These are phyloP conservation scores for Gnomoniopsis sp. DNA, from an alignment of 2,329 filamentous ascomycete species.

Conservation along the genomic window DNA sequence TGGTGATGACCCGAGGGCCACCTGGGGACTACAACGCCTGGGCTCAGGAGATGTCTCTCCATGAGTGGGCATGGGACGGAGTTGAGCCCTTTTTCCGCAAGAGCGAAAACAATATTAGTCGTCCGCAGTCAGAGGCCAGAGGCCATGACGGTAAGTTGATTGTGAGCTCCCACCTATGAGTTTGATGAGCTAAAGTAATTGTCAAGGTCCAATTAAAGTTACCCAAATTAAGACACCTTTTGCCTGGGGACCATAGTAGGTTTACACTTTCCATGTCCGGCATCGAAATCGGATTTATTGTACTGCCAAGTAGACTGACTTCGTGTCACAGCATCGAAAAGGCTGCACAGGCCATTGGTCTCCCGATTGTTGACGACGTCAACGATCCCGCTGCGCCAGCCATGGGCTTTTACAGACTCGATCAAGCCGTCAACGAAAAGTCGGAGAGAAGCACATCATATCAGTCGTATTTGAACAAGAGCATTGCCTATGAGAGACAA, in stretches of 20 bases:
- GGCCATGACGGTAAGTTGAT: neutral
- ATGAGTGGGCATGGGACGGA: neutral
- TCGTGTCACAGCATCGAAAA: neutral
- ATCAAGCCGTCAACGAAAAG: neutral
- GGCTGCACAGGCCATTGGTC: neutral
- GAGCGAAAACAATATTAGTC: neutral
- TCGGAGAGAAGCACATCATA: neutral
- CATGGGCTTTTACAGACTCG: neutral
- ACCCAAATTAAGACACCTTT: neutral
- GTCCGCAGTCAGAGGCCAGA: neutral
- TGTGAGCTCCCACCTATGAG: too few relatives aligned
- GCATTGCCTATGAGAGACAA: neutral
- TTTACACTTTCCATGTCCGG: too few relatives aligned
- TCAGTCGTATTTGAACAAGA: neutral
- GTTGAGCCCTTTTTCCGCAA: neutral
- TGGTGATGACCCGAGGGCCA: neutral
- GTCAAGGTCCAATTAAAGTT: neutral
- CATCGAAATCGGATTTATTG: too few relatives aligned
- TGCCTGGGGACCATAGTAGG: neutral
- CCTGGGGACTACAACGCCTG: neutral
- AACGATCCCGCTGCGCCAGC: neutral
- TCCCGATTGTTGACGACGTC: neutral
- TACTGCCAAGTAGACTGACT: too few relatives aligned
- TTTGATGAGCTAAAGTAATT: too few relatives aligned
- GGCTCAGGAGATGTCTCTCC: neutral